A percentile compares a stretch with the other conserved stretches of the same genome.
phyloP scores from a whole-genome alignment of 805 yeast species.

The Yamadazyma laniorum region DNA sequence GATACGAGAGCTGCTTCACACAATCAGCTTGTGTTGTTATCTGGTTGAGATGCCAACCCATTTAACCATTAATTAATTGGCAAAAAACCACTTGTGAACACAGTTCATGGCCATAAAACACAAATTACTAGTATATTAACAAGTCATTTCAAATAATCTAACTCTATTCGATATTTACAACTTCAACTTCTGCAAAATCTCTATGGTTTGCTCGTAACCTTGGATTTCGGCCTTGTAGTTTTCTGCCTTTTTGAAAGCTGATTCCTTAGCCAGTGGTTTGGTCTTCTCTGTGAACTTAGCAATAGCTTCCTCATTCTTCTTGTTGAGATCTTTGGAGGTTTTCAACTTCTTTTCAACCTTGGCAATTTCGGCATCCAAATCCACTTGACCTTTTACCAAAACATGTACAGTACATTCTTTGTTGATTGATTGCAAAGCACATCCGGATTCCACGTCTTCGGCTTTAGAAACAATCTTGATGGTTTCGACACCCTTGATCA shows the following conservation, averaged over 20 bases:
- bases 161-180: too few species aligned
- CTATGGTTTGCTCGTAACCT: conserved; percentile 83
- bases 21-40: too few species aligned
- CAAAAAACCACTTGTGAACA: too few species aligned
- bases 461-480: conserved; percentile 59
- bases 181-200: conserved; percentile 78
- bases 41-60: too few species aligned
- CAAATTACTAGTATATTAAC: too few species aligned
- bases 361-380: conserved; percentile 83
- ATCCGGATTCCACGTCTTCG: conserved; percentile 77
- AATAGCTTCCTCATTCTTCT: conserved; percentile 67
- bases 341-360: conserved; percentile 78
- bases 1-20: too few species aligned
- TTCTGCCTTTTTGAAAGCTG: conserved; percentile 65
- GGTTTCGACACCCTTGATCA: conserved; percentile 85
- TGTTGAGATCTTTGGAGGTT: conserved; percentile 59
- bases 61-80: too few species aligned
- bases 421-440: conserved; percentile 79
- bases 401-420: conserved; percentile 84
- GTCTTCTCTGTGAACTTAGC: conserved; percentile 88
- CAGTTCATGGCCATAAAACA: too few species aligned
- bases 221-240: conserved; percentile 82
- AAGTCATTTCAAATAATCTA: too few species aligned
- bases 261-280: conserved; percentile 73
- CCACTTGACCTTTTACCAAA: conserved; percentile 91